phyloP scores from a whole-genome alignment of 345 rosid genomes.

The Kernera saxatilis region DNA sequence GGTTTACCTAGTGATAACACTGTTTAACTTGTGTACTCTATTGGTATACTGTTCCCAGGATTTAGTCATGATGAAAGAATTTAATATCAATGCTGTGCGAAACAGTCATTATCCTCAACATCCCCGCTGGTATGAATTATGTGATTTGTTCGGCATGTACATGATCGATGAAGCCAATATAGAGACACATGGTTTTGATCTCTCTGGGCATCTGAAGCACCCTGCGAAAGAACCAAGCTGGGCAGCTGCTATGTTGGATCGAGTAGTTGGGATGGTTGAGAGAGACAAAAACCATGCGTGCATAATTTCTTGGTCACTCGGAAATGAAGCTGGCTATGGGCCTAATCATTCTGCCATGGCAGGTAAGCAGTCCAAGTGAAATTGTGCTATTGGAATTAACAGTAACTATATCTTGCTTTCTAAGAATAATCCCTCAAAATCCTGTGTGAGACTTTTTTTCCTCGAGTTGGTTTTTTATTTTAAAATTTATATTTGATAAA shows the following conservation, averaged over 20 bases:
- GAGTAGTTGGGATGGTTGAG: conserved; percentile 96
- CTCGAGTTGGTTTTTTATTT: neutral
- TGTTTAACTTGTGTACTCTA: neutral
- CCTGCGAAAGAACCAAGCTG: conserved; percentile 82
- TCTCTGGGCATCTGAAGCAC: conserved; percentile 74
- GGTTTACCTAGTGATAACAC: conserved; percentile 6
- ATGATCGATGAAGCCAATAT: conserved; percentile 99
- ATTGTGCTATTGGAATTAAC: neutral
- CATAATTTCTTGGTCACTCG: conserved; percentile 91
- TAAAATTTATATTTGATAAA: neutral
- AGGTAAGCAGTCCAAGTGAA: conserved; percentile 41
- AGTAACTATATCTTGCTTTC: neutral
- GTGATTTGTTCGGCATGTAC: conserved; percentile 94
- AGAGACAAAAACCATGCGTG: conserved; percentile 95
- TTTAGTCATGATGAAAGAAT: conserved; percentile 89
- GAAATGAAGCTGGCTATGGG: conserved; percentile 94
- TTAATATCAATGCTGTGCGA: conserved; percentile 90
- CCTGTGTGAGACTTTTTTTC: neutral
- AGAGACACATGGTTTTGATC: conserved; percentile 94
- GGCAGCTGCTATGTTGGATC: conserved; percentile 94
- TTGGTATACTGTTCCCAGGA: conserved; percentile 47
- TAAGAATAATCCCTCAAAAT: neutral
- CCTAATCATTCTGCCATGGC: conserved; percentile 97
- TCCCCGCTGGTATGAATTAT: conserved; percentile 96
- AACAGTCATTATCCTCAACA: conserved; percentile 99